These are phyloP conservation scores for Thermothelomyces thermophilus DNA, from an alignment of 2,329 filamentous ascomycete species.

Conservation along the genomic window DNA sequence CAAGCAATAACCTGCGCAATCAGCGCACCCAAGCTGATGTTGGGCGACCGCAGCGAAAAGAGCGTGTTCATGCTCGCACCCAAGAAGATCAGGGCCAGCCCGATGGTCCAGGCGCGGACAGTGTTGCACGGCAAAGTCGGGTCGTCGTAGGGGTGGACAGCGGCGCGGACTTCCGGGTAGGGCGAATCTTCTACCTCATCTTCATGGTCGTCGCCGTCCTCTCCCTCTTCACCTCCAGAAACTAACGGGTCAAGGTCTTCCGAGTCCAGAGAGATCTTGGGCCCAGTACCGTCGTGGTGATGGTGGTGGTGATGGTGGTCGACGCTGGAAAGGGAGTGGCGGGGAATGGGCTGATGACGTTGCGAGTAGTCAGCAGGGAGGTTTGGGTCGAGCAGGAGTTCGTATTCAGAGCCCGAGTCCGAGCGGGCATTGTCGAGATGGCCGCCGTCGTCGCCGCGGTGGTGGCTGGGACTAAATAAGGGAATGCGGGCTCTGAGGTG, in stretches of 20 bases:
- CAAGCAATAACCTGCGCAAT: constrained; percentile 60
- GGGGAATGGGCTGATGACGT: constrained; percentile 17
- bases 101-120: constrained; percentile 58
- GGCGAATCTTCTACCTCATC: constrained; percentile 51
- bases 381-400: constrained; percentile 51
- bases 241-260: constrained; percentile 4
- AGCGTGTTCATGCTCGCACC: constrained; percentile 58
- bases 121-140: constrained; percentile 57
- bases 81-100: constrained; percentile 47
- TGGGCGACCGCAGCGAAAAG: constrained; percentile 55
- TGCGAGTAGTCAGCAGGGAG: constrained; percentile 40
- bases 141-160: constrained; percentile 59
- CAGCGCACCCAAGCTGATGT: constrained; percentile 54
- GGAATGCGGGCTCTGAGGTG: constrained; percentile 30
- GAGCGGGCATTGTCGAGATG: constrained; percentile 36
- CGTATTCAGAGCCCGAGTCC: constrained; percentile 46
- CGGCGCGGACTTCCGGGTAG: constrained; percentile 59
- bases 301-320: constrained; percentile 14
- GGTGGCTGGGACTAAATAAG: constrained; percentile 34
- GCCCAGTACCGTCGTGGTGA: neutral
- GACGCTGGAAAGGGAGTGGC: constrained; percentile 24
- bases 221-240: constrained; percentile 9
- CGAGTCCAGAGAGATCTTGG: constrained; percentile 10
- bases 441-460: constrained; percentile 29
- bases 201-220: constrained; percentile 6